Percentiles rank a stretch among this genome's conserved stretches.
Evolutionary conservation across 257 asterid genomes (phyloP).

Genomic region (Sherardia arvensis): DNA sequence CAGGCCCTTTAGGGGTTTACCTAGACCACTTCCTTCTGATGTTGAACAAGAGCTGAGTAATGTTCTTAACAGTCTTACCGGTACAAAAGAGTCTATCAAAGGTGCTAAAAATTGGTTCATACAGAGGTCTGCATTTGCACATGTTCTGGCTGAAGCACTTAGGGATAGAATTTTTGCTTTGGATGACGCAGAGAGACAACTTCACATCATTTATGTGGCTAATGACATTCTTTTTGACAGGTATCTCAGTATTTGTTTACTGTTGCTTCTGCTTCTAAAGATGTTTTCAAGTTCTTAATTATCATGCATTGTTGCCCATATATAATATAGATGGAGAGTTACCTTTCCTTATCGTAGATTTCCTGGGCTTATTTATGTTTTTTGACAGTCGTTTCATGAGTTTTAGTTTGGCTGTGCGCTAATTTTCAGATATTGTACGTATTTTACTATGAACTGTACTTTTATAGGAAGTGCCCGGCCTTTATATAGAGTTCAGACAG

Average conservation of each 20-base stretch:
- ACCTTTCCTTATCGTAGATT: neutral
- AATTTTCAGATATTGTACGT: neutral
- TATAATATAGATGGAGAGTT: neutral
- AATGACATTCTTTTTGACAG: constrained; percentile 96
- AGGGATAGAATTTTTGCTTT: constrained; percentile 67
- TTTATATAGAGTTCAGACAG: too few relatives aligned
- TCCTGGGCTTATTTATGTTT: neutral
- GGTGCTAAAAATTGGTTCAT: constrained; percentile 98
- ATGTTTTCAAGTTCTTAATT: neutral
- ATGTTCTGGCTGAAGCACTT: constrained; percentile 81
- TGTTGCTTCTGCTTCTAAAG: neutral
- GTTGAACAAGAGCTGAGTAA: constrained; percentile 81
- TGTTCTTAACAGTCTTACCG: constrained; percentile 70
- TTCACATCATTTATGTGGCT: constrained; percentile 87
- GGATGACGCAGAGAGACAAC: constrained; percentile 91
- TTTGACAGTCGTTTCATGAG: neutral
- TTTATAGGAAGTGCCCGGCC: too few relatives aligned
- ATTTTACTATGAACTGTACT: too few relatives aligned
- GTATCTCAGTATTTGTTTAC: constrained; percentile 22
- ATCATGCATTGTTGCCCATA: neutral
- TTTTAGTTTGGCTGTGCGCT: neutral
- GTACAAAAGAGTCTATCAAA: constrained; percentile 97
- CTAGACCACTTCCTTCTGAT: constrained; percentile 90
- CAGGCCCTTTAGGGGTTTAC: constrained; percentile 56
- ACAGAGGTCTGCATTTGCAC: constrained; percentile 80